Conservation (phyloP, 208 protist species). For the Trypanosoma cruzi region DNA sequence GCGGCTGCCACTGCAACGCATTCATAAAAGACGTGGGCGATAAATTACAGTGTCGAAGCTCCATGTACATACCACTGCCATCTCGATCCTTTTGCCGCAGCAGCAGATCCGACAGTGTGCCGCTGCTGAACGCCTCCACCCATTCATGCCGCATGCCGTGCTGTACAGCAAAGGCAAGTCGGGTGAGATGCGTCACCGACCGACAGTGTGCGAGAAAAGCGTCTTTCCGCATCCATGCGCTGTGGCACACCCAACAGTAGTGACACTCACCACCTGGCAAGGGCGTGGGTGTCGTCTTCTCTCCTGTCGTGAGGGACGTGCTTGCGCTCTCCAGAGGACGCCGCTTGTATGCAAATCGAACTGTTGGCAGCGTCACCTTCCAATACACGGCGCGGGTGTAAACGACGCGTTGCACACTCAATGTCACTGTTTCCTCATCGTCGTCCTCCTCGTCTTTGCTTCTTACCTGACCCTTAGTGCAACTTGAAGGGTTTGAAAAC, state of each 20-base stretch:
- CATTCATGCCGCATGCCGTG: conserved; percentile 31
- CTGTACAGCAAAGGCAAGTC: conserved; percentile 47
- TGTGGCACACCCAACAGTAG: conserved; percentile 69
- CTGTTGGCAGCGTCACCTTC: conserved; percentile 50
- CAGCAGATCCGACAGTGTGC: conserved; percentile 13
- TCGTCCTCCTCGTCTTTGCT: conserved; percentile 5
- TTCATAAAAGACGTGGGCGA: conserved; percentile 68
- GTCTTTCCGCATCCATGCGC: conserved; percentile 17
- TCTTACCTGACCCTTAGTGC: background rate
- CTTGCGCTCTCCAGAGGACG: background rate
- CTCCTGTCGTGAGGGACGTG: background rate
- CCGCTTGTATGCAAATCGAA: background rate
- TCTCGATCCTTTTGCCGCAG: background rate
- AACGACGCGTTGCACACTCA: conserved; percentile 52
- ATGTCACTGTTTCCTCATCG: conserved; percentile 12
- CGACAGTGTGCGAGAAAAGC: conserved; percentile 45
- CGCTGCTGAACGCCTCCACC: conserved; percentile 9
- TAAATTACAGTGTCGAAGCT: conserved; percentile 38
- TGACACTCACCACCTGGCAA: background rate
- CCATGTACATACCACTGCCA: conserved; percentile 23
- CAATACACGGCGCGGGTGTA: conserved; percentile 58
- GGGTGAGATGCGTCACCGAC: conserved; percentile 42
- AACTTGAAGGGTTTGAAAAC: background rate
- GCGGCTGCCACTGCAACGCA: conserved; percentile 55
- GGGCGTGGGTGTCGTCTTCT: background rate